These are phyloP conservation scores for Trichosporon sp. DNA, from an alignment of 1,284 basidiomycete species.

Conservation along the genomic window DNA sequence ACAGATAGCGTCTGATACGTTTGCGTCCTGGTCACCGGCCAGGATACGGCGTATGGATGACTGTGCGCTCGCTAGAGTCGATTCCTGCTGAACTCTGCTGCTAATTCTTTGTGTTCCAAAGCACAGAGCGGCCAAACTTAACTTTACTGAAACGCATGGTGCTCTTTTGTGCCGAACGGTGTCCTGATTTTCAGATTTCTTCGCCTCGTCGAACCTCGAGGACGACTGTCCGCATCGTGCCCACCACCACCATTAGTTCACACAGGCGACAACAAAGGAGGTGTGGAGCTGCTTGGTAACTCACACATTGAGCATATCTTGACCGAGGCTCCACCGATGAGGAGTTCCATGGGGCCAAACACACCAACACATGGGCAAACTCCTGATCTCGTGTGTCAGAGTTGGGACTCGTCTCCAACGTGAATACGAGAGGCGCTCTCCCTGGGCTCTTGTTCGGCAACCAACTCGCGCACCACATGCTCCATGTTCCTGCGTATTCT, in stretches of 20 bases:
- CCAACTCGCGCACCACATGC: background rate
- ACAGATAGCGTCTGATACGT: background rate
- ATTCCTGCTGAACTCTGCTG: constrained; percentile 1
- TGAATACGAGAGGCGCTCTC: background rate
- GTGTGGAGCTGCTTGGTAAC: background rate
- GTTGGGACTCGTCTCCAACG: background rate
- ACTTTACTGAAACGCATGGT: background rate
- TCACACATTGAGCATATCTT: background rate
- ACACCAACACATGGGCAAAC: background rate
- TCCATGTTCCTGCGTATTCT: background rate
- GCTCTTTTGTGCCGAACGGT: background rate
- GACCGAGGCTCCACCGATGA: background rate
- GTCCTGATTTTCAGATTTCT: background rate
- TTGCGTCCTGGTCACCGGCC: background rate
- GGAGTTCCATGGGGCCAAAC: background rate
- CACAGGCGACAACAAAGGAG: background rate
- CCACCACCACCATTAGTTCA: background rate
- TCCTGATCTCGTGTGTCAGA: background rate
- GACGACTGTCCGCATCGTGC: background rate
- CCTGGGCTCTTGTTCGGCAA: background rate
- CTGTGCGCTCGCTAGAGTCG: too few relatives aligned
- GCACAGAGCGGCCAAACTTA: background rate
- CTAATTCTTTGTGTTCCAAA: background rate
- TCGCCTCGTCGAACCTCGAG: background rate
- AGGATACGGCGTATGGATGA: background rate